Base-by-base conservation (phyloP, 2,329 filamentous ascomycete genomes). In the Dactylellina drechsleri region DNA sequence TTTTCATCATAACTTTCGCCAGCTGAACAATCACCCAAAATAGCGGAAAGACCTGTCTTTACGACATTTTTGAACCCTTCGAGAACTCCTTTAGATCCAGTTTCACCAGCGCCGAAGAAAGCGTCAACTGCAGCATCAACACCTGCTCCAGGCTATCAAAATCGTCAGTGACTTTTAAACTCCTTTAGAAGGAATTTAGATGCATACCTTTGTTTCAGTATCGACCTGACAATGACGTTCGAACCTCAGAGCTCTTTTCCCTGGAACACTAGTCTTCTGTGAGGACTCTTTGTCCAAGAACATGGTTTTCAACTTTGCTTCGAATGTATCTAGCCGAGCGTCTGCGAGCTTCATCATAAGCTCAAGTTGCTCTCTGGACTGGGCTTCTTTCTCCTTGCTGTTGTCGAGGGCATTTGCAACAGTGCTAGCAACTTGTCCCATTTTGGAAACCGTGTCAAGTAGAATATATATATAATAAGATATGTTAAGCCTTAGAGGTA, bases 301-400 rank as follows among this genome's bases (percentile, higher is more conserved):
- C 43, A 47, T 47, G 43, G 43, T 47, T 12, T 47, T 47, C 13
- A 47, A 47, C 16, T 47, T 47, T 1, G 43, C 43, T 18, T 47
- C 8, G 13, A 47, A 47, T 5, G 43, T 47, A n/a, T 47, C 43
- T 16, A 47, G 43, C 4, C 43, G 43, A 47, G 43, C 43, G 13
- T 47, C 43, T 47, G 43, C 43, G 13, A 47, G 43, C 43, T 47
- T 47, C 43, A 47, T 47, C 43, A 47, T 47, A 47, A 47, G 43
- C 43, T 47, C 43, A 47, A 47, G 43, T 12, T 47, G 43, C 13
- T 47, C 43, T 18, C 13, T 47, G 4, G 43, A 47, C 43, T 47
- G 43, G 13, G 43, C 43, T 47, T 47, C 43, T 47, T 47, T 47
- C 13, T 47, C 43, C n/a, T 47, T 47, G 16, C 43, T 47, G 16